Conservation (phyloP, 208 protist species). For the Strigomonas culicis region DNA sequence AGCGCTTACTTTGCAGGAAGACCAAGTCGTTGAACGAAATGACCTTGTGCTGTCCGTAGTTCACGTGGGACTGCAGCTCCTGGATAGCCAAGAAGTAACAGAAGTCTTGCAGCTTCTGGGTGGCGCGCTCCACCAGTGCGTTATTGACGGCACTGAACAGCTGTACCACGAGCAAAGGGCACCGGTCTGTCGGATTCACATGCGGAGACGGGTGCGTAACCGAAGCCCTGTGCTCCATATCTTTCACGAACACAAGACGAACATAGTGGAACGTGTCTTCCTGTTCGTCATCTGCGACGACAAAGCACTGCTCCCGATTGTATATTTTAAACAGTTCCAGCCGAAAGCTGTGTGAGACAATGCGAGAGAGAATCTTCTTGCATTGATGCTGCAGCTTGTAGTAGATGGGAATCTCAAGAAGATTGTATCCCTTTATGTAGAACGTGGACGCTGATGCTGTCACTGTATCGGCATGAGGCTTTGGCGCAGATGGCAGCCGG, state of each 20-base stretch:
- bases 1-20: constrained; percentile 71
- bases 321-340: constrained; percentile 82
- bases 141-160: constrained; percentile 73
- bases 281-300: constrained; percentile 77
- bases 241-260: constrained; percentile 81
- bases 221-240: constrained; percentile 44
- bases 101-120: constrained; percentile 81
- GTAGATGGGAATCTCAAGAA: constrained; percentile 82
- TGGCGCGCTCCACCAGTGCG: constrained; percentile 48
- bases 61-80: constrained; percentile 84
- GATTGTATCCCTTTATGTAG: constrained; percentile 53
- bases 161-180: constrained; percentile 75
- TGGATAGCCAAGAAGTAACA: constrained; percentile 85
- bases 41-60: constrained; percentile 81
- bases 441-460: constrained; percentile 28
- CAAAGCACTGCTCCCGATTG: constrained; percentile 86
- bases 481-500: background rate
- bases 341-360: constrained; percentile 63
- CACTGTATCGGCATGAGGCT: background rate
- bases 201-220: constrained; percentile 38
- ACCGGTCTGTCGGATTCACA: constrained; percentile 51
- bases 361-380: constrained; percentile 67
- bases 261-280: constrained; percentile 86
- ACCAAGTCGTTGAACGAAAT: constrained; percentile 84
- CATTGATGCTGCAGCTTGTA: constrained; percentile 90